Evolutionary conservation across 805 yeast species (phyloP).

Genomic region (Cyberlindnera petersonii): DNA sequence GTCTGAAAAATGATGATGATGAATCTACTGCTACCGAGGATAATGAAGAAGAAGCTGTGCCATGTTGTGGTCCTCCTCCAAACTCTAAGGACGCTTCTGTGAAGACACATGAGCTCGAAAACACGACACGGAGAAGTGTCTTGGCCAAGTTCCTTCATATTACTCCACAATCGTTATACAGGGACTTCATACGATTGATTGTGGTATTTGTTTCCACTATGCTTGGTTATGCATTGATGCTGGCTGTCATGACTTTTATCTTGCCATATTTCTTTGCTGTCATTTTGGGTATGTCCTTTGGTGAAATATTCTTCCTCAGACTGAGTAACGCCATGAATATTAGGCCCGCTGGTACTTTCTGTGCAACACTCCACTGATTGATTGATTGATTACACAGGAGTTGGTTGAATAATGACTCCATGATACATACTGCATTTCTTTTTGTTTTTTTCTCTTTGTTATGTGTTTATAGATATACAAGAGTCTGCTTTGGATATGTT

Average conservation of each 20-base stretch:
- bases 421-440: no score
- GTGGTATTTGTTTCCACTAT: slow-evolving; percentile 59
- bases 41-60: slow-evolving; percentile 7
- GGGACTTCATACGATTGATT: slow-evolving; percentile 54
- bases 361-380: slow-evolving; percentile 24
- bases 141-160: slow-evolving; percentile 34
- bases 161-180: slow-evolving; percentile 33
- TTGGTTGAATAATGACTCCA: no score
- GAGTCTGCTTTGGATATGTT: no score
- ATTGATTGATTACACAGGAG: no score
- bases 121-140: slow-evolving; percentile 19
- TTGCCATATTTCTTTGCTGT: slow-evolving; percentile 70
- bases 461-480: no score
- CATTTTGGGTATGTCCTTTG: slow-evolving; percentile 62
- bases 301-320: slow-evolving; percentile 67
- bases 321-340: slow-evolving; percentile 38
- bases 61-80: slow-evolving; percentile 11
- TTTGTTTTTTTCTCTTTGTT: no score
- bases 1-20: slow-evolving; percentile 10
- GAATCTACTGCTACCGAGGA: slow-evolving; percentile 6
- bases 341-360: slow-evolving; percentile 24
- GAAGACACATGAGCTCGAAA: not conserved
- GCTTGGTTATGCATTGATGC: slow-evolving; percentile 70
- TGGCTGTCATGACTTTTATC: slow-evolving; percentile 72
- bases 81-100: not conserved